Conservation (phyloP, 495 filamentous ascomycete genomes). For the Aspergillus conjunctus region DNA sequence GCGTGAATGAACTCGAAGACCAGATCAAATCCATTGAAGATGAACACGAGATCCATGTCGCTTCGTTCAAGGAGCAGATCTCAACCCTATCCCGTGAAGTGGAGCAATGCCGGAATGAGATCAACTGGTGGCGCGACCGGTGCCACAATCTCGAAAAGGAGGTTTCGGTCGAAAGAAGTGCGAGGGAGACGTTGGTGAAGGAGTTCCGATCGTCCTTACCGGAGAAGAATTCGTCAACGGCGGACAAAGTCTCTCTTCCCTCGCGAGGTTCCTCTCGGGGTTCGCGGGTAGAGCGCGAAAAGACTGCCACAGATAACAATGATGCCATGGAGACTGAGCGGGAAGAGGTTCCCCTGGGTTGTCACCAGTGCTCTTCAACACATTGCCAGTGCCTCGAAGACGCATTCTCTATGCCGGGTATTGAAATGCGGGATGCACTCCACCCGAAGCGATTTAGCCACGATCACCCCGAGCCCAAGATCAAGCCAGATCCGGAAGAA, state of each 20-base stretch:
- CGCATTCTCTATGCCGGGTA: slow-evolving; percentile 48
- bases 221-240: slow-evolving; percentile 26
- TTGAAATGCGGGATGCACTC: slow-evolving; percentile 33
- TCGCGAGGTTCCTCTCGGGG: slow-evolving; percentile 16
- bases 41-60: slow-evolving; percentile 48
- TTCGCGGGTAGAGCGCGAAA: slow-evolving; percentile 13
- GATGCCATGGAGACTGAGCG: slow-evolving; percentile 20
- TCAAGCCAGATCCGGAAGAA: slow-evolving; percentile 58
- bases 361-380: slow-evolving; percentile 62
- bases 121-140: slow-evolving; percentile 51
- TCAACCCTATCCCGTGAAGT: slow-evolving; percentile 53
- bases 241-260: slow-evolving; percentile 38
- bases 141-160: slow-evolving; percentile 53
- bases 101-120: slow-evolving; percentile 51
- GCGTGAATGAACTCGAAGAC: slow-evolving; percentile 84
- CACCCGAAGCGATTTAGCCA: slow-evolving; percentile 32
- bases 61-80: slow-evolving; percentile 50
- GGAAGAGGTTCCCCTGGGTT: slow-evolving; percentile 54
- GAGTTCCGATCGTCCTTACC: slow-evolving; percentile 42
- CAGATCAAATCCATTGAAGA: slow-evolving; percentile 69
- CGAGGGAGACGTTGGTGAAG: slow-evolving; percentile 45
- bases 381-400: slow-evolving; percentile 75
- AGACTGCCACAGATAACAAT: slow-evolving; percentile 17
- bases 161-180: slow-evolving; percentile 45
- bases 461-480: slow-evolving; percentile 35